Percentiles rank a stretch among this genome's conserved stretches.
Conservation (phyloP, 805 yeast species). For the Priceomyces castillae region DNA sequence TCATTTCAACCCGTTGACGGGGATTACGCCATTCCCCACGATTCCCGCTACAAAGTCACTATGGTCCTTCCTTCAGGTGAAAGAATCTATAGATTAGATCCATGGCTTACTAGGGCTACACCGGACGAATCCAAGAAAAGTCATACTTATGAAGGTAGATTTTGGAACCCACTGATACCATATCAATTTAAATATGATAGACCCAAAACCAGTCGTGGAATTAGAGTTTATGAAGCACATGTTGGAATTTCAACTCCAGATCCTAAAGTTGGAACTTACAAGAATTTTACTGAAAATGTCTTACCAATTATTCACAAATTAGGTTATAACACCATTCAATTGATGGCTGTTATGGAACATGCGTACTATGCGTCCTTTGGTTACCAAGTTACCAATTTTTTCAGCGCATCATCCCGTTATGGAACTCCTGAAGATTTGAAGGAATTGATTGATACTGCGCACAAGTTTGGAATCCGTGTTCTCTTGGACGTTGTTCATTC, state of each 20-base stretch:
- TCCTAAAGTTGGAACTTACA: conserved; percentile 78
- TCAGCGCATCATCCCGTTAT: conserved; percentile 83
- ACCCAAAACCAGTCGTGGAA: conserved; percentile 51
- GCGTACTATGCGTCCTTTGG: conserved; percentile 98
- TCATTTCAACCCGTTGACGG: conserved; percentile 57
- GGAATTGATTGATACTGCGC: conserved; percentile 89
- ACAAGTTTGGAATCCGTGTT: conserved; percentile 80
- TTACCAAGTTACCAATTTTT: conserved; percentile 92
- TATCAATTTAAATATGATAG: conserved; percentile 64
- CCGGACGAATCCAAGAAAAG: conserved; percentile 49
- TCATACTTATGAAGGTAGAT: conserved; percentile 74
- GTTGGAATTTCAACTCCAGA: conserved; percentile 93
- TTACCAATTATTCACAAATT: conserved; percentile 81
- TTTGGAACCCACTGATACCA: conserved; percentile 75
- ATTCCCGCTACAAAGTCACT: conserved; percentile 70
- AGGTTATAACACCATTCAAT: conserved; percentile 90
- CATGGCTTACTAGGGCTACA: conserved; percentile 85
- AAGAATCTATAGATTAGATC: conserved; percentile 76
- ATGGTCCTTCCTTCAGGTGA: conserved; percentile 67
- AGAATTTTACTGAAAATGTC: conserved; percentile 74
- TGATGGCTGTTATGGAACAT: conserved; percentile 99
- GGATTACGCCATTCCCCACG: conserved; percentile 71
- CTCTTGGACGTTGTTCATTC: conserved; percentile 92
- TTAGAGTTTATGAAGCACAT: conserved; percentile 92
- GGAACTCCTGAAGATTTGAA: conserved; percentile 96